Conservation (phyloP, 257 asterid species). For the Gentiana macrophylla region DNA sequence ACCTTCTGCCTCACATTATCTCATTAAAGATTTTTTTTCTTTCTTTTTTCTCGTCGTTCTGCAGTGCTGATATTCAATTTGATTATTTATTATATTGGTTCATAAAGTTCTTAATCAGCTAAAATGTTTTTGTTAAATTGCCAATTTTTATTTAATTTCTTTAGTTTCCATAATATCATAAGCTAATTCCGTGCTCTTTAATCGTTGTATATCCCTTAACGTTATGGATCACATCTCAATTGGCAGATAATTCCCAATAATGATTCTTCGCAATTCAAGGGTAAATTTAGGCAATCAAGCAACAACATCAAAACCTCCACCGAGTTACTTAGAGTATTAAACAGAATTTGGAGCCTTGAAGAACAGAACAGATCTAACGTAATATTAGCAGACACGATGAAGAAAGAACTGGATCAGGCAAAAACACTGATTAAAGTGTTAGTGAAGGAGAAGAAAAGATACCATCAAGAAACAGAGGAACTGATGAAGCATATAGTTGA, state of each 20-base stretch:
- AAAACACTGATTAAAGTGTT: slow-evolving; percentile 34
- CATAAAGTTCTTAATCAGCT: no score
- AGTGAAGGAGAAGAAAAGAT: slow-evolving; percentile 45
- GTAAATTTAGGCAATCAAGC: slow-evolving; percentile 42
- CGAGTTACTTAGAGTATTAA: slow-evolving; percentile 69
- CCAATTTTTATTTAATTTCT: no score
- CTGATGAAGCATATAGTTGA: slow-evolving; percentile 33
- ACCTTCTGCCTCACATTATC: no score
- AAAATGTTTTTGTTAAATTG: no score
- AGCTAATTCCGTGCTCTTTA: no score
- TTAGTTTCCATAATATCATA: no score
- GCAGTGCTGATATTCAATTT: no score
- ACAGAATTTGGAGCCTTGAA: slow-evolving; percentile 89
- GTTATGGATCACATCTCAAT: background rate
- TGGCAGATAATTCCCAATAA: slow-evolving; percentile 44
- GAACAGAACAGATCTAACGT: slow-evolving; percentile 57
- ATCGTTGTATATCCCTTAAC: background rate
- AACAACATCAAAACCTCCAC: slow-evolving; percentile 59
- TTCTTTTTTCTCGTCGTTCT: no score
- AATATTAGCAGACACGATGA: slow-evolving; percentile 47
- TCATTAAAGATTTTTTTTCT: no score
- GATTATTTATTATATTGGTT: no score
- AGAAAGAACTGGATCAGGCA: slow-evolving; percentile 49
- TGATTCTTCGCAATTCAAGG: slow-evolving; percentile 29
- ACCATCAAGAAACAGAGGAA: slow-evolving; percentile 29